phyloP scores from a whole-genome alignment of 768 basidiomycete species.

The Pisolithus tinctorius region DNA sequence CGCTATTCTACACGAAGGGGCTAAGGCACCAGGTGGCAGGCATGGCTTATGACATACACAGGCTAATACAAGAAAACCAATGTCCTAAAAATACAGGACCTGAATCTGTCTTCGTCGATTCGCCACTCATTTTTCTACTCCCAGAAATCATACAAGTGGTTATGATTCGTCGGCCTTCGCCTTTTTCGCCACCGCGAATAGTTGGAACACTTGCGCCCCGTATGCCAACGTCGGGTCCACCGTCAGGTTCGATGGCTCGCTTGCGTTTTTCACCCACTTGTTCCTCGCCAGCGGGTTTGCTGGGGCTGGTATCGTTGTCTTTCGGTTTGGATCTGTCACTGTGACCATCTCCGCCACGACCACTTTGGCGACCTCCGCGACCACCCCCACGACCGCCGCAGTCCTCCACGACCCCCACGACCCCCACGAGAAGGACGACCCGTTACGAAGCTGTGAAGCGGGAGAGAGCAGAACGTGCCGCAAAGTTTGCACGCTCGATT shows the following conservation, averaged over 20 bases:
- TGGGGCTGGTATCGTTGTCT: conserved; percentile 10
- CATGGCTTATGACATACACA: background rate
- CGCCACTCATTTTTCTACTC: background rate
- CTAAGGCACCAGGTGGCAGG: background rate
- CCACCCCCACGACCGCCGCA: conserved; percentile 31
- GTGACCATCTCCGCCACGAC: conserved; percentile 18
- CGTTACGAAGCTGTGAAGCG: conserved; percentile 34
- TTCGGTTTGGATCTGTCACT: conserved; percentile 12
- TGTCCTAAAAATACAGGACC: background rate
- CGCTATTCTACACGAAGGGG: background rate
- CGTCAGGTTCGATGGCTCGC: conserved; percentile 70
- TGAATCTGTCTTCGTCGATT: background rate
- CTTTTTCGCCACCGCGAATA: conserved; percentile 35
- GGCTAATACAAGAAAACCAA: background rate
- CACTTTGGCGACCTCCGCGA: conserved; percentile 24
- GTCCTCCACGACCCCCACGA: conserved; percentile 33
- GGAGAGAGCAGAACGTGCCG: conserved; percentile 44
- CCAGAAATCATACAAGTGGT: background rate
- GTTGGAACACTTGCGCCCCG: conserved; percentile 56
- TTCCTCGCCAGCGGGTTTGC: conserved; percentile 32
- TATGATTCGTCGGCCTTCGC: conserved; percentile 32
- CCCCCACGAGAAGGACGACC: conserved; percentile 37
- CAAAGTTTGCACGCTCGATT: conserved; percentile 64
- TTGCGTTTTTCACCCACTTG: conserved; percentile 69
- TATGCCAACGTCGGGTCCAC: conserved; percentile 60